Base-by-base conservation (phyloP, 139 green algal genomes). In the Zygnema cylindricum region DNA sequence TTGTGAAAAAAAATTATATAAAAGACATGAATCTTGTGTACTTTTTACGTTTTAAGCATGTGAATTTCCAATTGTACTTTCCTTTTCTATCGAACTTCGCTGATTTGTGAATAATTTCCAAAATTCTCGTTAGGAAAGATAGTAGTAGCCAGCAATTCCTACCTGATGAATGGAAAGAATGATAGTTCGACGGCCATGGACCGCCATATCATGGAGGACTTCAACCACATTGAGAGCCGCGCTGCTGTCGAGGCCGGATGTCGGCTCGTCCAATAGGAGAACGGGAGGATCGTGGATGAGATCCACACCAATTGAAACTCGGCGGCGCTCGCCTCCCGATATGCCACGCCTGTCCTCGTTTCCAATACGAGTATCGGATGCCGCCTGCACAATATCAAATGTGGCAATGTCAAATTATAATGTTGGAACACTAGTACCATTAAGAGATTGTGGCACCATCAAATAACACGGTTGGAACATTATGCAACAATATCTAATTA, bases 181-280 rank as follows among this genome's bases (percentile, higher is more conserved):
- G 35, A 90, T 49, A 1, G 85, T 89, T 0, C 85, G 36, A 16
- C 77, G n/a, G 23, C 38, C 35, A 32, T 82, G n/a, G 1, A 39
- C 39, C 0, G 85, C 85, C 77, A 90, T 90, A 11, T 49, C 38
- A 21, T 87, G 42, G 76, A 90, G 49, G n/a, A 91, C 69, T 63
- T 78, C 40, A 69, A 95, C 90, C 89, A 96, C 92, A 42, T 93
- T 90, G 23, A 94, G 88, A 0, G 94, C 94, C 85, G 94, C 95
- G 79, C 87, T 96, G 86, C 63, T 89, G 89, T 95, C 94, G 41
- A 95, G 88, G 7, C 94, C 94, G 0, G 88, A 95, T 81, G 95
- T 98, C n/a, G 96, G 96, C 93, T 98, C 95, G 89, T 98, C 96
- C 76, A 98, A 89, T 84, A 98, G 97, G 55, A 98, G 89, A 23